phyloP scores from a whole-genome alignment of 805 yeast species.

The Starmerella cellae region DNA sequence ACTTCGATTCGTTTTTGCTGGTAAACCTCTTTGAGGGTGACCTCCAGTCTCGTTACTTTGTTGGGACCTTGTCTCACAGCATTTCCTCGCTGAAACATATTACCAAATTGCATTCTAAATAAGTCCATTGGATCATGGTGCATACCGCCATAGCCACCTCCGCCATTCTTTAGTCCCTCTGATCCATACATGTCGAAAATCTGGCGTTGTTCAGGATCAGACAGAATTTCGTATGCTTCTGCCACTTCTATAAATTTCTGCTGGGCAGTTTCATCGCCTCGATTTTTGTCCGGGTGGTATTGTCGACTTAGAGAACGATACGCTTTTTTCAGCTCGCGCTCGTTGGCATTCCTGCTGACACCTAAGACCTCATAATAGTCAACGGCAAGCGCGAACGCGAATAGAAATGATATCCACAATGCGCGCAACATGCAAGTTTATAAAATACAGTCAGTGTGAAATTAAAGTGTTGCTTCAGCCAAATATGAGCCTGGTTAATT shows the following conservation, averaged over 20 bases:
- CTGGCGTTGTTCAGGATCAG: slow-evolving; percentile 53
- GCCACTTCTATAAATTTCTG: slow-evolving; percentile 80
- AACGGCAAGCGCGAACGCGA: slow-evolving; percentile 24
- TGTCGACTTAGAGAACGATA: slow-evolving; percentile 70
- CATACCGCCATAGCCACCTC: slow-evolving; percentile 21
- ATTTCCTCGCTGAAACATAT: slow-evolving; percentile 7
- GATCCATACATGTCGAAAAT: slow-evolving; percentile 68
- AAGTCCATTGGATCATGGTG: slow-evolving; percentile 43
- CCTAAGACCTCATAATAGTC: slow-evolving; percentile 52
- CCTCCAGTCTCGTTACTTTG: slow-evolving; percentile 41
- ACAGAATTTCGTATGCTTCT: slow-evolving; percentile 79
- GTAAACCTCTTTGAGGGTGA: slow-evolving; percentile 54
- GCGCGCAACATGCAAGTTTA: too few species aligned
- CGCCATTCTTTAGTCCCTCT: slow-evolving; percentile 45
- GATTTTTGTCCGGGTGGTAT: slow-evolving; percentile 88
- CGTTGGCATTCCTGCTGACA: slow-evolving; percentile 52
- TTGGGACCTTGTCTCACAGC: slow-evolving; percentile 43
- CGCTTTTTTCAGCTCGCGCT: slow-evolving; percentile 72
- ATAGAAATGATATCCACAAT: background rate
- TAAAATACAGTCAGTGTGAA: too few species aligned
- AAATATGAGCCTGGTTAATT: too few species aligned
- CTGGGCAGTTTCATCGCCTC: slow-evolving; percentile 55
- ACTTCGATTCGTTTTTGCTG: slow-evolving; percentile 54
- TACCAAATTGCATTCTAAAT: slow-evolving; percentile 44
- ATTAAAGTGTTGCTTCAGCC: too few species aligned